Evolutionary conservation across 1,284 basidiomycete genomes (phyloP).

Genomic region (Pyrrhoderma lamaoense): DNA sequence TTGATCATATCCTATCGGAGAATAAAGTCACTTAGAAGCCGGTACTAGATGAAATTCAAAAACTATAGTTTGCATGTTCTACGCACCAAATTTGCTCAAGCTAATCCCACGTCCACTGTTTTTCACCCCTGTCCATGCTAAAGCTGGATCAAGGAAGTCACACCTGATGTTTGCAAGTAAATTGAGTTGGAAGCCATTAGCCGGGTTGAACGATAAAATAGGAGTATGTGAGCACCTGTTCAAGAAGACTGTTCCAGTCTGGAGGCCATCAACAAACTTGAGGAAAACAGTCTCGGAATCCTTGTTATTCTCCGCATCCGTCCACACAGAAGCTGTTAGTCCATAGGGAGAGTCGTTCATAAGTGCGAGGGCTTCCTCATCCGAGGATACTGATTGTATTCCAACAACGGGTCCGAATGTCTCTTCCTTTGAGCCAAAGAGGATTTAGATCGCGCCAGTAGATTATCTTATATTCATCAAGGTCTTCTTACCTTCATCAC

Average conservation of each 20-base stretch:
- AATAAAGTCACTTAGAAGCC: neutral
- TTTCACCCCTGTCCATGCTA: conserved; percentile 93
- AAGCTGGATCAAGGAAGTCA: conserved; percentile 84
- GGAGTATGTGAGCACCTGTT: conserved; percentile 48
- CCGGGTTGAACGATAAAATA: neutral
- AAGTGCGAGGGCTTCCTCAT: conserved; percentile 77
- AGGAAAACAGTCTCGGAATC: conserved; percentile 66
- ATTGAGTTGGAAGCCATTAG: neutral
- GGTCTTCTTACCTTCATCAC: conserved; percentile 65
- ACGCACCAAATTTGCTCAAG: conserved; percentile 79
- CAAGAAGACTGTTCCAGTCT: conserved; percentile 88
- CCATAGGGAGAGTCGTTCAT: conserved; percentile 99
- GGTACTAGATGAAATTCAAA: neutral
- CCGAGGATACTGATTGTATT: conserved; percentile 77
- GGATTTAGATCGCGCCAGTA: neutral
- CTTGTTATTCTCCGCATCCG: conserved; percentile 52
- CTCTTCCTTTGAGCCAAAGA: conserved; percentile 50
- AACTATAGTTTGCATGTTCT: neutral
- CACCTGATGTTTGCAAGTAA: conserved; percentile 41
- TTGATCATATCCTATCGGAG: conserved; percentile 29
- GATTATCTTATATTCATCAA: neutral
- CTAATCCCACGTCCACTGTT: conserved; percentile 87
- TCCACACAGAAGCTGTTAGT: conserved; percentile 92
- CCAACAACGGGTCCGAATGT: conserved; percentile 89
- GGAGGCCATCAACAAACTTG: conserved; percentile 62